Evolutionary conservation across 805 yeast species (phyloP), one percentile per base, ranked within the genome.

Genomic region (Candida peoriensis): DNA sequence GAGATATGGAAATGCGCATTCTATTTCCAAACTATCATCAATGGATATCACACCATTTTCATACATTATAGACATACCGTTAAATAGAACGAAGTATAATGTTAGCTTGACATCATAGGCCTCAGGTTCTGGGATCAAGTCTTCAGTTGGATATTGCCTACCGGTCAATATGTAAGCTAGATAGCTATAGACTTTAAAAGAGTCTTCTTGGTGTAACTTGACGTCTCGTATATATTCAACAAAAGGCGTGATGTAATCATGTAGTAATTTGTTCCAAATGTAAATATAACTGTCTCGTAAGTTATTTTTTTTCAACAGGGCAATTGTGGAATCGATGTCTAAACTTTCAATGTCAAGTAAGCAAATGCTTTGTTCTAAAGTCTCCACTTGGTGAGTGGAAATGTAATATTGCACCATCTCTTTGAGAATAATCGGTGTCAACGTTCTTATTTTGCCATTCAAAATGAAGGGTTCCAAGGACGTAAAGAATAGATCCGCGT

Each of bases 261-360:
- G 58, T 26, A 93, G 61, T 5, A 86, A 60, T 2, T 61, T 63
- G 44, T 77, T 85, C 83, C 90, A 83, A 14, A 93, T 72, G 52
- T 76, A 87, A 0, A 77, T 69, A 32, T 74, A 60, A 24, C 85
- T 72, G 34, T 85, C 94, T 23, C 66, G 63, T 6, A 89, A 60
- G 7, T 70, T 60, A 45, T 78, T 63, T 40, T 67, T 52, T 25
- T 64, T 62, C 53, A 96, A 81, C 13, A 84, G 58, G 10, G 65
- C 66, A 11, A 87, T 66, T 0, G 95, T 78, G 16, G 79, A 61
- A 57, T 90, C 96, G 24, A 90, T 72, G 51, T 90, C 96, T 33
- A 93, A 66, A 10, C 77, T 70, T 6, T 64, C 47, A 8, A 83
- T 66, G 47, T 88, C 89, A 18, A 90, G 53, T 2, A 75, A 60